These are phyloP conservation scores for Apiotrichum gracile DNA, from an alignment of 1,284 basidiomycete species.

Conservation along the genomic window DNA sequence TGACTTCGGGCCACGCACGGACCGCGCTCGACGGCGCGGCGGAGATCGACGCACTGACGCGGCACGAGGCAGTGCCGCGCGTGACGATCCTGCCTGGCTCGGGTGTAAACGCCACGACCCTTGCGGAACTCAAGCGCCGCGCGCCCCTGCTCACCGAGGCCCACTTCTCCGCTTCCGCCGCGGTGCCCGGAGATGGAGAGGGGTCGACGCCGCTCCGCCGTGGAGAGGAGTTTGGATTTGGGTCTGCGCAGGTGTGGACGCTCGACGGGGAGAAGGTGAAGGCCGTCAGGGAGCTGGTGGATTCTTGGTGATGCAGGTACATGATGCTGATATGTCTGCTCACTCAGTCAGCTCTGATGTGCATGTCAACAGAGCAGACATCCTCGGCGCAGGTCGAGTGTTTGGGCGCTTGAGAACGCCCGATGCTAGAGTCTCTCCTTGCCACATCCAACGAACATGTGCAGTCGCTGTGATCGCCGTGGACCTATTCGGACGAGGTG, in stretches of 20 bases:
- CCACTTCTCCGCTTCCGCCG: slow-evolving; percentile 20
- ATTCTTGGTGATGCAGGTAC: too few relatives aligned
- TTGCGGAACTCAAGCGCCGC: slow-evolving; percentile 47
- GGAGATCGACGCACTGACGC: slow-evolving; percentile 4
- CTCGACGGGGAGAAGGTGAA: slow-evolving; percentile 8
- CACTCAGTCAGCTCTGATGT: too few relatives aligned
- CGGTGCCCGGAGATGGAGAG: not conserved
- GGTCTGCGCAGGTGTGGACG: slow-evolving; percentile 9
- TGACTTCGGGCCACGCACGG: slow-evolving; percentile 58
- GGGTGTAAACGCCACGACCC: slow-evolving; percentile 17
- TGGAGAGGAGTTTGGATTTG: slow-evolving; percentile 15
- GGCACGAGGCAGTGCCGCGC: not conserved
- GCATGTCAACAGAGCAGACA: too few relatives aligned
- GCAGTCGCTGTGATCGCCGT: too few relatives aligned
- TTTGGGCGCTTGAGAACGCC: too few relatives aligned
- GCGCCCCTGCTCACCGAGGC: slow-evolving; percentile 50
- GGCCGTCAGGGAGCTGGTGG: slow-evolving; percentile 1
- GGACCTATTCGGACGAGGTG: too few relatives aligned
- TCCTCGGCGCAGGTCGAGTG: too few relatives aligned
- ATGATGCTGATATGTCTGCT: too few relatives aligned
- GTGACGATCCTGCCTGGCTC: slow-evolving; percentile 48
- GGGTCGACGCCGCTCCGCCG: not conserved
- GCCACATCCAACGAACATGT: too few relatives aligned
- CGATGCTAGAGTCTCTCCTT: too few relatives aligned
- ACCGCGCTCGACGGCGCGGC: slow-evolving; percentile 16